A percentile compares a stretch with the other conserved stretches of the same genome.
phyloP scores from a whole-genome alignment of 371 early-diverging fungal species.

The Blakeslea trispora region DNA sequence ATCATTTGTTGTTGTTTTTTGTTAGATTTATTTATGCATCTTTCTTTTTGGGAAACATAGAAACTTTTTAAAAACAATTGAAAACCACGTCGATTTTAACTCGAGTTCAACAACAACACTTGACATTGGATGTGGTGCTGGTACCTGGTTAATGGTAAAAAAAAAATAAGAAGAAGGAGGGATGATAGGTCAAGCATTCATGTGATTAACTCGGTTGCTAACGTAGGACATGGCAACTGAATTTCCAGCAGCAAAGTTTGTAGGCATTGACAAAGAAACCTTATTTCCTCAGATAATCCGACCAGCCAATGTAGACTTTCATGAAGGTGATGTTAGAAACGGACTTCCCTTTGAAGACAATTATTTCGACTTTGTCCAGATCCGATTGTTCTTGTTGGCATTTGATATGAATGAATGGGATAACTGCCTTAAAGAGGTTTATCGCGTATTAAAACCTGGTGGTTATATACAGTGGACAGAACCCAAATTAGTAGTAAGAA shows the following conservation, averaged over 20 bases:
- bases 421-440: slow-evolving; percentile 17
- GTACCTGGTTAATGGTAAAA: slow-evolving; percentile 31
- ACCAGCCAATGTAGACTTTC: slow-evolving; percentile 47
- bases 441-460: slow-evolving; percentile 49
- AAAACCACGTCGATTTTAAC: slow-evolving; percentile 14
- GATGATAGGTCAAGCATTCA: no score
- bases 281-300: slow-evolving; percentile 46
- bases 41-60: slow-evolving; percentile 17
- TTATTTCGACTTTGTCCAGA: slow-evolving; percentile 53
- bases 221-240: slow-evolving; percentile 53
- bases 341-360: slow-evolving; percentile 49
- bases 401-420: slow-evolving; percentile 25
- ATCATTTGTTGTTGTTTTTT: not conserved
- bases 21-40: not conserved
- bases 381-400: slow-evolving; percentile 35
- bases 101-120: slow-evolving; percentile 9
- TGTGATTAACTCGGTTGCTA: no score
- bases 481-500: slow-evolving; percentile 26
- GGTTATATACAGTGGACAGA: slow-evolving; percentile 48
- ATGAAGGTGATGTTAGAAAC: slow-evolving; percentile 37
- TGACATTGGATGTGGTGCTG: slow-evolving; percentile 34
- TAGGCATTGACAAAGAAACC: slow-evolving; percentile 47
- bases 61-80: slow-evolving; percentile 9
- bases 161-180: no score
- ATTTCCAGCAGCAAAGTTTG: slow-evolving; percentile 41